Evolutionary conservation across 176 grass and related monocot species (phyloP).

Genomic region (maize (Zea mays)): DNA sequence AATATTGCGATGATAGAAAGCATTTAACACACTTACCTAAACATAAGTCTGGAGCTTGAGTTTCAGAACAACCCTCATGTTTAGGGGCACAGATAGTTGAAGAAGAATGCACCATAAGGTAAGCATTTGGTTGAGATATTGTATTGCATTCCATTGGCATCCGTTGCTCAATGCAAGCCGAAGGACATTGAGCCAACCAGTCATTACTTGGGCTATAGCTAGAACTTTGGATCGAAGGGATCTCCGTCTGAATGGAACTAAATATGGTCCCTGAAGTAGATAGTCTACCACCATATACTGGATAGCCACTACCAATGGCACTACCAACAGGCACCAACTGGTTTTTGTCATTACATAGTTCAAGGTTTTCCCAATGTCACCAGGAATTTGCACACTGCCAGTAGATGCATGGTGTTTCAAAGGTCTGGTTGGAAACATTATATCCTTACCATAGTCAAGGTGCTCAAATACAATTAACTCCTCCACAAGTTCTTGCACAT

Average conservation of each 20-base stretch:
- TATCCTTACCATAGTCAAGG: too few species aligned
- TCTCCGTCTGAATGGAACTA: not conserved
- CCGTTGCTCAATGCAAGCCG: conserved; percentile 7
- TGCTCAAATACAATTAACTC: too few species aligned
- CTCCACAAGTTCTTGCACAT: too few species aligned
- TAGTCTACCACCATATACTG: not conserved
- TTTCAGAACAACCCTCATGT: not conserved
- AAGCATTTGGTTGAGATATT: too few species aligned
- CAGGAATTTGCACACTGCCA: not conserved
- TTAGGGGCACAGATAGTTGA: conserved; percentile 7
- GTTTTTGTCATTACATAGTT: conserved; percentile 21
- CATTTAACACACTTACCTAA: conserved; percentile 22
- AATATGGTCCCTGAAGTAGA: conserved; percentile 36
- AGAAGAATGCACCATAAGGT: not conserved
- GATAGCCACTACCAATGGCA: conserved; percentile 36
- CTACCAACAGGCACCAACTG: conserved; percentile 11
- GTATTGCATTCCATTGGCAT: not conserved
- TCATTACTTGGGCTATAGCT: too few species aligned
- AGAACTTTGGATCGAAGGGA: too few species aligned
- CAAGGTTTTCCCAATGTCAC: conserved; percentile 25
- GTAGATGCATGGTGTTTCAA: too few species aligned
- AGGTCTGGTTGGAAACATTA: too few species aligned
- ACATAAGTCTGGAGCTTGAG: conserved; percentile 28
- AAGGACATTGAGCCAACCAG: not conserved
- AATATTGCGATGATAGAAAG: not conserved